phyloP scores from a whole-genome alignment of 2,329 filamentous ascomycete species.

The Trematosphaeria pertusa region DNA sequence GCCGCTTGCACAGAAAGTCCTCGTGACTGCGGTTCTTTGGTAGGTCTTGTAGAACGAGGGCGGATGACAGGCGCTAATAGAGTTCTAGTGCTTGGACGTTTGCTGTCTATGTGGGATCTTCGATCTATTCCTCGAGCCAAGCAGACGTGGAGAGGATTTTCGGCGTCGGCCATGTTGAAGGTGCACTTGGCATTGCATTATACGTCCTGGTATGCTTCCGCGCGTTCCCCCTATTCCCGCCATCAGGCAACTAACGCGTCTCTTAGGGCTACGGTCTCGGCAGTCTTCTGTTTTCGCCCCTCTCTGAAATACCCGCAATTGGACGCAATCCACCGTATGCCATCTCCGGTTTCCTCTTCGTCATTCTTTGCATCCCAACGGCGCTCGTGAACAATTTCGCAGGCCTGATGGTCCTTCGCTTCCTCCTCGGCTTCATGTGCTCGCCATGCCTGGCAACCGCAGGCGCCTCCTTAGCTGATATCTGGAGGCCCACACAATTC shows the following conservation, averaged over 20 bases:
- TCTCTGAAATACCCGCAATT: slow-evolving; percentile 69
- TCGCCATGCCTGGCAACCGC: slow-evolving; percentile 44
- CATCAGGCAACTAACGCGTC: too few relatives aligned
- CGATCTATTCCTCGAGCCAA: slow-evolving; percentile 56
- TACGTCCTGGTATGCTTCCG: slow-evolving; percentile 63
- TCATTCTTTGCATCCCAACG: slow-evolving; percentile 69
- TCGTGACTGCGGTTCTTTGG: slow-evolving; percentile 37
- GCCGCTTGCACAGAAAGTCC: slow-evolving; percentile 36
- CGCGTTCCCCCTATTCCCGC: too few relatives aligned
- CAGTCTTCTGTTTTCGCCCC: slow-evolving; percentile 69
- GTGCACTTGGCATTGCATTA: slow-evolving; percentile 64
- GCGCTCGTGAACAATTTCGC: slow-evolving; percentile 67
- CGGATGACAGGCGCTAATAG: background rate
- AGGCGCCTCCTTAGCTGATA: slow-evolving; percentile 42
- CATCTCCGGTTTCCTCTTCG: slow-evolving; percentile 71
- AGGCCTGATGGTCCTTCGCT: slow-evolving; percentile 63
- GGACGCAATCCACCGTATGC: slow-evolving; percentile 73
- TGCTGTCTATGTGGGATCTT: slow-evolving; percentile 61
- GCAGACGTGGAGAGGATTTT: slow-evolving; percentile 60
- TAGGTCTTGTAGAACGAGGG: too few relatives aligned
- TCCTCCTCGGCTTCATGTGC: slow-evolving; percentile 45
- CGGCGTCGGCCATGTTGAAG: slow-evolving; percentile 57
- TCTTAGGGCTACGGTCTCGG: slow-evolving; percentile 63
- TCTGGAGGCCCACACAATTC: slow-evolving; percentile 49
- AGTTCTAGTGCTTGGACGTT: slow-evolving; percentile 63